Evolutionary conservation across 352 stramenopile genomes (phyloP), one percentile per base, ranked within the genome.

Genomic region (Phytopythium sindhum): DNA sequence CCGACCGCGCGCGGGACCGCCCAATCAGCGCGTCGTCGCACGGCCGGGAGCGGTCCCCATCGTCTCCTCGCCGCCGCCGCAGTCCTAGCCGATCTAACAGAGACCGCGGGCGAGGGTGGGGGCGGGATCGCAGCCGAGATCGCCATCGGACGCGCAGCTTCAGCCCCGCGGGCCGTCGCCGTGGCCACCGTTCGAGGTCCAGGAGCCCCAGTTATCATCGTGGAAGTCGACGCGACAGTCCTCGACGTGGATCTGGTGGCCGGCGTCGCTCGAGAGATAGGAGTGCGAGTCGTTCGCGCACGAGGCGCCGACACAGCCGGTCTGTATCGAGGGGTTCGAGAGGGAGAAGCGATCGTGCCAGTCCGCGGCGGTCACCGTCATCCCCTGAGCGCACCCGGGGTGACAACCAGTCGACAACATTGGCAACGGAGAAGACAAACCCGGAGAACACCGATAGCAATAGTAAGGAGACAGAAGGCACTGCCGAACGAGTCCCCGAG

Each of bases 111-210:
- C 47, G 47, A 3, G 47, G 47, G 47, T 33, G 65, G 50, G 17
- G 44, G 10, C 61, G 45, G 55, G 61, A 59, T 54, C 68, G 39
- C 17, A 70, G 65, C 28, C 55, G 35, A 12, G 44, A 54, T 9
- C 64, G 60, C 17, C 7, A 45, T 8, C 52, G 56, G 45, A 48
- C 51, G n/a, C 58, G 57, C 19, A 29, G 33, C 31, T 45, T 59
- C 31, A 59, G 53, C 33, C 53, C 53, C 2, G 53, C 19, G 1
- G 53, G 53, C 1, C 23, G 53, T 1, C 53, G 53, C 10, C 29
- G 53, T 14, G 53, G 33, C n/a, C 35, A 21, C 53, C 33, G 35
- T 33, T 59, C 53, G 53, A 28, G 53, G n/a, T 59, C 52, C 29
- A 57, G 52, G 8, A 57, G 52, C 52, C 29, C 52, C 8, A 57